Percentiles rank a stretch among this genome's conserved stretches.
Conservation (phyloP, 495 filamentous ascomycete species). For the Daldinia concentrica region DNA sequence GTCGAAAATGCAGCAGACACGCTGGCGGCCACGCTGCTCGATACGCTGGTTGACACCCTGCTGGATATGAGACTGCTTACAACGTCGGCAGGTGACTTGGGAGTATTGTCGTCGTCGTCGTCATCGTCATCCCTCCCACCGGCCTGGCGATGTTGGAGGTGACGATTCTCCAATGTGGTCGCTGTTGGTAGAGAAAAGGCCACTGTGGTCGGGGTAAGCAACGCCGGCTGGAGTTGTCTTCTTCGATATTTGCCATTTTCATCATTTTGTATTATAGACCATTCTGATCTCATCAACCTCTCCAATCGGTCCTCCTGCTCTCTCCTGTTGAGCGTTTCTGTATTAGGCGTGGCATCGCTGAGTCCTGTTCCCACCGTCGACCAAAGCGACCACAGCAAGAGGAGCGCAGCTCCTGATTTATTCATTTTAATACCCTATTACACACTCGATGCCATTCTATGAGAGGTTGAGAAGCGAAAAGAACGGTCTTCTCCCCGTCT, state of each 20-base stretch:
- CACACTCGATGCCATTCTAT: conserved; percentile 27
- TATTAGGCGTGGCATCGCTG: not conserved
- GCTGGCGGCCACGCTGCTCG: conserved; percentile 24
- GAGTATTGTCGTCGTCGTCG: not conserved
- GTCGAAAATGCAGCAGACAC: conserved; percentile 5
- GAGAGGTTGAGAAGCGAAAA: conserved; percentile 2
- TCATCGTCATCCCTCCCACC: conserved; percentile 2
- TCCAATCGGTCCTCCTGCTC: not conserved
- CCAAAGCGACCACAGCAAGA: conserved; percentile 35
- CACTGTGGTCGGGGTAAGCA: not conserved
- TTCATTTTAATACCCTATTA: conserved; percentile 30
- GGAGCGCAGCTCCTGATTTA: conserved; percentile 17
- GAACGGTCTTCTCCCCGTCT: not conserved
- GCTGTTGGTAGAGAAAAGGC: not conserved
- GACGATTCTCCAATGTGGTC: not conserved
- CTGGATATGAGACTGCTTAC: not conserved
- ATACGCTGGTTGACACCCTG: conserved; percentile 25
- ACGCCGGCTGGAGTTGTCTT: not conserved
- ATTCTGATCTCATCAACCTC: not conserved
- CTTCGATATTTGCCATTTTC: not conserved
- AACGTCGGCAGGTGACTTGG: not conserved
- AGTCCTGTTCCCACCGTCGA: conserved; percentile 10
- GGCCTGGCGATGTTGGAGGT: conserved; percentile 14
- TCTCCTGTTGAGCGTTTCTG: not conserved
- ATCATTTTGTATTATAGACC: not conserved